Conservation (phyloP, 768 basidiomycete species). For the Pisolithus microcarpus region DNA sequence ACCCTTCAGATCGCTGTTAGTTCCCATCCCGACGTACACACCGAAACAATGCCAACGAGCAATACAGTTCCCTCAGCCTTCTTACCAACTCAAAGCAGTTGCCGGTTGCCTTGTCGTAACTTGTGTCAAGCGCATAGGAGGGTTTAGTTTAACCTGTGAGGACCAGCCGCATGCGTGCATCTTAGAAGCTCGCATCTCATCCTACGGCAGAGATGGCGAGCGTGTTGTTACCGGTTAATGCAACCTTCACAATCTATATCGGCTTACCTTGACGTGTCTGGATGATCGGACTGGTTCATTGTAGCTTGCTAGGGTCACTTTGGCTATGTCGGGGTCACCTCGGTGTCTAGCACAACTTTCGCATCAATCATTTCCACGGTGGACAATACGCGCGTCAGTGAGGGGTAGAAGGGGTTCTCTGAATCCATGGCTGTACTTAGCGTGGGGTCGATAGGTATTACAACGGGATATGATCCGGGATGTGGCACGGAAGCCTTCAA, state of each 20-base stretch:
- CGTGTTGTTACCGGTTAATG: neutral
- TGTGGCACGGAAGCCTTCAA: slow-evolving; percentile 61
- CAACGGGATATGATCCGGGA: slow-evolving; percentile 45
- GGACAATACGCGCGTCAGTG: slow-evolving; percentile 51
- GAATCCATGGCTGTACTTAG: slow-evolving; percentile 52
- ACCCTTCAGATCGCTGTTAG: slow-evolving; percentile 60
- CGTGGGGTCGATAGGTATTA: slow-evolving; percentile 48
- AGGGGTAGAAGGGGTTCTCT: slow-evolving; percentile 42
- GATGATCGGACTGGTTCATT: slow-evolving; percentile 29
- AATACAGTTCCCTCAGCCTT: slow-evolving; percentile 23
- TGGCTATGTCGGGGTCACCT: slow-evolving; percentile 49
- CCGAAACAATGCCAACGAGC: slow-evolving; percentile 42
- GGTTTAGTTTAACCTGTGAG: slow-evolving; percentile 27
- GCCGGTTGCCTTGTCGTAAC: too few relatives aligned
- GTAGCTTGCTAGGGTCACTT: slow-evolving; percentile 38
- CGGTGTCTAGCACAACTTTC: slow-evolving; percentile 57
- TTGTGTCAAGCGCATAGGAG: too few relatives aligned
- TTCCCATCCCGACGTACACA: slow-evolving; percentile 37
- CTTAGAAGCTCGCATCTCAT: neutral
- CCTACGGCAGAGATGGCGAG: slow-evolving; percentile 32
- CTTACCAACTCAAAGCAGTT: too few relatives aligned
- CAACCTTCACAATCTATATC: neutral
- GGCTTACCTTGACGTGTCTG: too few relatives aligned
- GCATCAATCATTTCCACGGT: slow-evolving; percentile 57
- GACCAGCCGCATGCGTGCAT: neutral